Evolutionary conservation across 2,329 filamentous ascomycete genomes (phyloP).

Genomic region (Monosporascus sp.): DNA sequence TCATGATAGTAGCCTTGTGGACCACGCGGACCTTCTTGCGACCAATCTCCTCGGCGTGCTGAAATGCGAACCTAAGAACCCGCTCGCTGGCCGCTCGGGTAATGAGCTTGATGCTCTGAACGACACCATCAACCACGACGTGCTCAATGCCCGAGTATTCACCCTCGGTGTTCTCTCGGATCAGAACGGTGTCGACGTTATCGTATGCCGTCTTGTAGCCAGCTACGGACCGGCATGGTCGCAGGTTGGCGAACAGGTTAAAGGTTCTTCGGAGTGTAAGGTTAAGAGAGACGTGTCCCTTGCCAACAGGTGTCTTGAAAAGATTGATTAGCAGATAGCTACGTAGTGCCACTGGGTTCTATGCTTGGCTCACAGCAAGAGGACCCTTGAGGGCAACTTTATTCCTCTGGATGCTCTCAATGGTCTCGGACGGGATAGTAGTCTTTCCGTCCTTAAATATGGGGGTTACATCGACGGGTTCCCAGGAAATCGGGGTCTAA

Average conservation of each 20-base stretch:
- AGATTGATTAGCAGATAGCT: constrained; percentile 8
- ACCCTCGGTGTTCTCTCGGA: constrained; percentile 99
- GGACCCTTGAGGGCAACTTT: constrained; percentile 98
- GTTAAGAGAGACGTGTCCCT: constrained; percentile 98
- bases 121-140: constrained; percentile 93
- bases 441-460: constrained; percentile 93
- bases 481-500: constrained; percentile 90
- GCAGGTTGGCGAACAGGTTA: constrained; percentile 99
- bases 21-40: constrained; percentile 96
- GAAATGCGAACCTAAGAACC: constrained; percentile 95
- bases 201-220: constrained; percentile 99
- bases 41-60: constrained; percentile 90
- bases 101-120: constrained; percentile 99
- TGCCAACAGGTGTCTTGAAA: constrained; percentile 81
- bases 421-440: constrained; percentile 86
- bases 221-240: constrained; percentile 92
- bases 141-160: constrained; percentile 99
- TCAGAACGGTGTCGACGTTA: constrained; percentile 91
- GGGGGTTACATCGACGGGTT: constrained; percentile 93
- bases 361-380: constrained; percentile 65
- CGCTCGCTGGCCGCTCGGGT: constrained; percentile 91
- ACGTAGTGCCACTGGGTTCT: constrained; percentile 1
- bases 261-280: constrained; percentile 97
- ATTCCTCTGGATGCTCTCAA: constrained; percentile 89
- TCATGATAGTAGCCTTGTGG: constrained; percentile 99